Conservation (phyloP, 352 stramenopile genomes). For the Globisporangium irregulare region DNA sequence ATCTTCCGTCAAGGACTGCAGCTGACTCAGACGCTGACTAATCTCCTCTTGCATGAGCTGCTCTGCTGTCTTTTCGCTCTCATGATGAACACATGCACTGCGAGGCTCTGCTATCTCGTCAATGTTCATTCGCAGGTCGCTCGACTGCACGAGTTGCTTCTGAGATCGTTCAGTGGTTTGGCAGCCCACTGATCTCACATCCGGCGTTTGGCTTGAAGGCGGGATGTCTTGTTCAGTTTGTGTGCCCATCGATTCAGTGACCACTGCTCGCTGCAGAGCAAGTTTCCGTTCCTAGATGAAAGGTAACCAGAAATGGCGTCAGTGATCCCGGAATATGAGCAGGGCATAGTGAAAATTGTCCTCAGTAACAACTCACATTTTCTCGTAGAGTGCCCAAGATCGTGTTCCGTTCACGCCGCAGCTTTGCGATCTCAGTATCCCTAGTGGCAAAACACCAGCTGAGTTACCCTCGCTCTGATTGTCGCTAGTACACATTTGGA, state of each 20-base stretch:
- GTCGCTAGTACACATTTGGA: neutral
- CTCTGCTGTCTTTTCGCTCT: neutral
- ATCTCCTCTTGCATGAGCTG: constrained; percentile 26
- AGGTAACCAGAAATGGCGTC: neutral
- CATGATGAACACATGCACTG: neutral
- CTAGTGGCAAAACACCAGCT: constrained; percentile 21
- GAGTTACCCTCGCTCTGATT: neutral
- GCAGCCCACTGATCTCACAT: constrained; percentile 3
- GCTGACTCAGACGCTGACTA: constrained; percentile 35
- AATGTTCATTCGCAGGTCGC: constrained; percentile 26
- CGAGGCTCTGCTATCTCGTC: constrained; percentile 26
- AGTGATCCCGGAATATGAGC: neutral
- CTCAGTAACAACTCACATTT: constrained; percentile 17
- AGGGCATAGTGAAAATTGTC: neutral
- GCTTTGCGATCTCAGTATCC: constrained; percentile 50
- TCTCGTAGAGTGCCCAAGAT: constrained; percentile 58
- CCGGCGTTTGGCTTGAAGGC: neutral
- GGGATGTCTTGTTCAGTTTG: constrained; percentile 20
- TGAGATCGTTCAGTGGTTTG: constrained; percentile 1
- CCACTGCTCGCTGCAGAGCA: constrained; percentile 6
- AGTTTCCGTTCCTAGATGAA: constrained; percentile 33
- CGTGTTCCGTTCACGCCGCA: constrained; percentile 63
- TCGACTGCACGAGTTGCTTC: neutral
- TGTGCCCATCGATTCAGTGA: constrained; percentile 18
- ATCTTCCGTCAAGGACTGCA: constrained; percentile 59